A percentile compares a stretch with the other conserved stretches of the same genome.
These are phyloP conservation scores for Lasiosphaeria ovina DNA, from an alignment of 495 filamentous ascomycete species.

Conservation along the genomic window DNA sequence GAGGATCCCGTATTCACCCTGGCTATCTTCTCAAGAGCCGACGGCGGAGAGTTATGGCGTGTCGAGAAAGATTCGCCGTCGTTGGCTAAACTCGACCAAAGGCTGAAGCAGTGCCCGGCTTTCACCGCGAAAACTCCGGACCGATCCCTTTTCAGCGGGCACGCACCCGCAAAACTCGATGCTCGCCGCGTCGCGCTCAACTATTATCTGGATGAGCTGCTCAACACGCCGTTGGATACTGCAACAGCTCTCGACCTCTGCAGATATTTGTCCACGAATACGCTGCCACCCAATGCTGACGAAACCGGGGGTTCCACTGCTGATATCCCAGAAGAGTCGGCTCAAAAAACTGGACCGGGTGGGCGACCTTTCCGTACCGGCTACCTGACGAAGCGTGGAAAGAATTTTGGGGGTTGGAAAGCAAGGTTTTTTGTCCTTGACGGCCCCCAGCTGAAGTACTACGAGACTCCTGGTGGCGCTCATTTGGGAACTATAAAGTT, in stretches of 20 bases:
- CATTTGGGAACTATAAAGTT: conserved; percentile 94
- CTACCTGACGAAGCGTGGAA: conserved; percentile 92
- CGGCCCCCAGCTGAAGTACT: conserved; percentile 85
- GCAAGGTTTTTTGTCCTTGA: conserved; percentile 91
- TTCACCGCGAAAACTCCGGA: conserved; percentile 78
- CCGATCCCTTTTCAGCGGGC: conserved; percentile 80
- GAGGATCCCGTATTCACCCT: conserved; percentile 94
- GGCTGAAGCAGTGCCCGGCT: conserved; percentile 65
- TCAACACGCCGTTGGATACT: conserved; percentile 79
- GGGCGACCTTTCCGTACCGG: conserved; percentile 76
- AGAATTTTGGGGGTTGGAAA: conserved; percentile 99
- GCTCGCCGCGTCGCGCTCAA: conserved; percentile 79
- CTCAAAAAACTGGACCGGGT: conserved; percentile 51
- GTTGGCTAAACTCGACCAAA: conserved; percentile 75
- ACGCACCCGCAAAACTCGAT: conserved; percentile 93
- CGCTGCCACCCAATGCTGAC: conserved; percentile 72
- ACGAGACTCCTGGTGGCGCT: conserved; percentile 81
- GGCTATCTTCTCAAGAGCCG: conserved; percentile 74
- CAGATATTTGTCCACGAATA: conserved; percentile 82
- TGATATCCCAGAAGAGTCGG: conserved; percentile 37
- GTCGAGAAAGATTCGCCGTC: conserved; percentile 87
- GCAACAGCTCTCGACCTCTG: conserved; percentile 78
- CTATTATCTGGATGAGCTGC: conserved; percentile 75
- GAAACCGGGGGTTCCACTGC: conserved; percentile 53
- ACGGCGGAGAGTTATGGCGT: conserved; percentile 82